These are phyloP conservation scores for Solanum paucissectum DNA, from an alignment of 257 asterid species.

Conservation along the genomic window DNA sequence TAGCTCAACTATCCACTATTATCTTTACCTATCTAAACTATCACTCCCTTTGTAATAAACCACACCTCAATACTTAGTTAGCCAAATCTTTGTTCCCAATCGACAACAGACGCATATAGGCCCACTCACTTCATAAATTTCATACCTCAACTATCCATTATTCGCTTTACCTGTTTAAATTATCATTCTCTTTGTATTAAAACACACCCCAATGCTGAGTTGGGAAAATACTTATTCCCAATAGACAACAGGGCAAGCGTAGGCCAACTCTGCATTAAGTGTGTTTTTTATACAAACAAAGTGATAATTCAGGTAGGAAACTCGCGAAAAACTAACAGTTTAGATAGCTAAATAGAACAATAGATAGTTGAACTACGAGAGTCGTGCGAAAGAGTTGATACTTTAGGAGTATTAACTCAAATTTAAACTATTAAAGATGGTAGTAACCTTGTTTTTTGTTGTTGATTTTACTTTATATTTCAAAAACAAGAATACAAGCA, in stretches of 20 bases:
- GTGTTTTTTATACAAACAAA: not conserved
- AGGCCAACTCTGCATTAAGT: not conserved
- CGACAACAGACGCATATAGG: too few species aligned
- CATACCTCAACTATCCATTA: not conserved
- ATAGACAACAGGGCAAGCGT: fast-evolving
- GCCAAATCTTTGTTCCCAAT: too few species aligned
- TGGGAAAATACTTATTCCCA: not conserved
- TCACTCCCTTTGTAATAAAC: too few species aligned
- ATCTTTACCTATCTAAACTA: too few species aligned
- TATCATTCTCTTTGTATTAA: not conserved
- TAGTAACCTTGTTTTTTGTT: not conserved
- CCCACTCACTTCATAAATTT: too few species aligned
- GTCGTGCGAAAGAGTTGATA: not conserved
- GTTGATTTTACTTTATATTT: not conserved
- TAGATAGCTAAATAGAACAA: not conserved
- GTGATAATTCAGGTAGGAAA: not conserved
- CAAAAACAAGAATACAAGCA: not conserved
- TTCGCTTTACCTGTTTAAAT: not conserved
- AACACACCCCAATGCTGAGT: not conserved
- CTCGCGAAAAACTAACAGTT: not conserved
- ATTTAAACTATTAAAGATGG: not conserved
- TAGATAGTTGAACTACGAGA: not conserved
- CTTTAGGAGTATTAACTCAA: not conserved
- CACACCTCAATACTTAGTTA: too few species aligned
- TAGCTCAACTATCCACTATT: too few species aligned